Percentiles rank a stretch among this genome's conserved stretches.
Evolutionary conservation across 257 asterid species (phyloP).

Genomic region (Haberlea rhodopensis): DNA sequence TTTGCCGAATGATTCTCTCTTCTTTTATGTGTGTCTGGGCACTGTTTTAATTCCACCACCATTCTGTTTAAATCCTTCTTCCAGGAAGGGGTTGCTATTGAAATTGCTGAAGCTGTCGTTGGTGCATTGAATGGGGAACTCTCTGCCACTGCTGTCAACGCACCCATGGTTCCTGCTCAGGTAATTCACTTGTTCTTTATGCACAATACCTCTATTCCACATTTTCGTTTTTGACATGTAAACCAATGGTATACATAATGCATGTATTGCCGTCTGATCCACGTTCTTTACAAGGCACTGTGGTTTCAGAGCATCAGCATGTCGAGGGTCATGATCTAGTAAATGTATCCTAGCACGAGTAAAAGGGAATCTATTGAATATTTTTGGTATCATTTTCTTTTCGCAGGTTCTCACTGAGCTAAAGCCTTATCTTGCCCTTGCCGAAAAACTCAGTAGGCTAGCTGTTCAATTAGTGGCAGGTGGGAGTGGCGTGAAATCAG

Average conservation of each 20-base stretch:
- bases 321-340: background rate
- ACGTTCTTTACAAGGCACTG: background rate
- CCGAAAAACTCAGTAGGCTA: constrained; percentile 69
- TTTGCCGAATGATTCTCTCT: constrained; percentile 20
- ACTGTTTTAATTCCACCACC: background rate
- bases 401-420: constrained; percentile 59
- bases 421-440: constrained; percentile 52
- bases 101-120: constrained; percentile 75
- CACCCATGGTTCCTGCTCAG: constrained; percentile 84
- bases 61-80: constrained; percentile 10
- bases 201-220: background rate
- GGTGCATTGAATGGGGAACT: constrained; percentile 79
- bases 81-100: constrained; percentile 81
- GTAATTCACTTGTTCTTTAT: constrained; percentile 27
- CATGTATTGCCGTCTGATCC: background rate
- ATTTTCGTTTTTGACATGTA: background rate
- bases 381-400: constrained; percentile 6
- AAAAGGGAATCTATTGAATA: background rate
- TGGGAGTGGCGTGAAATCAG: constrained; percentile 60
- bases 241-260: background rate
- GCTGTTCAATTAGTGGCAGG: constrained; percentile 71
- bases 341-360: background rate
- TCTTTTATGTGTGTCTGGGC: background rate
- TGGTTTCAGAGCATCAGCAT: background rate
- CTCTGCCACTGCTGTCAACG: constrained; percentile 75